Percentiles rank a stretch among this genome's conserved stretches.
phyloP scores from a whole-genome alignment of 2,329 filamentous ascomycete species.

The Neonectria hederae region DNA sequence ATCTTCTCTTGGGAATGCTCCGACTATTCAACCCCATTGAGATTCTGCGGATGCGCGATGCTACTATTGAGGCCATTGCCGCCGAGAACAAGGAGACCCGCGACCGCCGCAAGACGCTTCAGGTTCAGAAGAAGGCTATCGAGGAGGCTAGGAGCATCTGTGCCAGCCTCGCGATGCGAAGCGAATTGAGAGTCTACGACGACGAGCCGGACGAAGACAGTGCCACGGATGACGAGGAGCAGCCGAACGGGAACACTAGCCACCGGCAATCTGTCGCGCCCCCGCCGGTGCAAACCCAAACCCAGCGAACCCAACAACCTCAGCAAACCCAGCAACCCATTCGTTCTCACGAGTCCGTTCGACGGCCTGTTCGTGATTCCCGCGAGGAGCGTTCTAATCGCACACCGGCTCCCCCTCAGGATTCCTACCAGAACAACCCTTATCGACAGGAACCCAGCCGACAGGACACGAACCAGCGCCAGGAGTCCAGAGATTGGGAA shows the following conservation, averaged over 20 bases:
- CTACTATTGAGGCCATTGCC: slow-evolving; percentile 59
- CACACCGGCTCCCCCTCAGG: slow-evolving; percentile 34
- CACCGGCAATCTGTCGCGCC: slow-evolving; percentile 33
- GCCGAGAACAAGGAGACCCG: slow-evolving; percentile 64
- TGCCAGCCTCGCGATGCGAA: slow-evolving; percentile 61
- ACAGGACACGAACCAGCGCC: slow-evolving; percentile 7
- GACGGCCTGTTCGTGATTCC: slow-evolving; percentile 36
- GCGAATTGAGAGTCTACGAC: slow-evolving; percentile 55
- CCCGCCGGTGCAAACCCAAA: slow-evolving; percentile 20
- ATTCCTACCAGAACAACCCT: slow-evolving; percentile 31
- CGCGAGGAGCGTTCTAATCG: slow-evolving; percentile 37
- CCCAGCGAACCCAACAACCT: slow-evolving; percentile 12
- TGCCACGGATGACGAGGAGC: slow-evolving; percentile 45
- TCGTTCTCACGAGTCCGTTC: slow-evolving; percentile 33
- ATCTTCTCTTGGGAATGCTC: slow-evolving; percentile 62
- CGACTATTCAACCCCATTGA: slow-evolving; percentile 62
- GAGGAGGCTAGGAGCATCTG: slow-evolving; percentile 61
- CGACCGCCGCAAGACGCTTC: slow-evolving; percentile 58
- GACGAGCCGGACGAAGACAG: slow-evolving; percentile 49
- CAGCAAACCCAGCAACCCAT: slow-evolving; percentile 13
- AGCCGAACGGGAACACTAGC: slow-evolving; percentile 20
- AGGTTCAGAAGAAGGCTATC: slow-evolving; percentile 59
- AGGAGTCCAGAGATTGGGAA: slow-evolving; percentile 42
- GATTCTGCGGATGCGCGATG: slow-evolving; percentile 57
- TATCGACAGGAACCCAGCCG: slow-evolving; percentile 33